Percentiles rank a stretch among this genome's conserved stretches.
Conservation (phyloP, 805 yeast genomes). For the Ogataea nonfermentans region DNA sequence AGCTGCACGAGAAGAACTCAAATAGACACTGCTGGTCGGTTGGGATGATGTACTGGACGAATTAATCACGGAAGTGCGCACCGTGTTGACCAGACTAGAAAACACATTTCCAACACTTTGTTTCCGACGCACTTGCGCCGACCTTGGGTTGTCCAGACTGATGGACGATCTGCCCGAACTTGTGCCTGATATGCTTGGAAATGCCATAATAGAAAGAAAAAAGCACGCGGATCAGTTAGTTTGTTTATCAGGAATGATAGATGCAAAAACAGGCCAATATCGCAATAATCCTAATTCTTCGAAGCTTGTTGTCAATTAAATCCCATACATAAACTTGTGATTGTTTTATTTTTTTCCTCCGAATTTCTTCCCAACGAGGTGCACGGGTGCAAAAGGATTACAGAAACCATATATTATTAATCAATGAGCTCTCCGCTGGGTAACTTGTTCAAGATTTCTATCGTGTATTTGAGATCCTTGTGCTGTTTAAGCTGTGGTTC, state of each 20-base stretch:
- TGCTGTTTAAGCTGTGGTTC: constrained; percentile 73
- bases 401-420: constrained; percentile 5
- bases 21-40: constrained; percentile 2
- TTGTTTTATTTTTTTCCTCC: constrained; percentile 10
- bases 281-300: background rate
- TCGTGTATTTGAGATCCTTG: constrained; percentile 70
- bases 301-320: constrained; percentile 7
- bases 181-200: constrained; percentile 21
- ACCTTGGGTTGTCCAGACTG: constrained; percentile 17
- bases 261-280: background rate
- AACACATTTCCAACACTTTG: constrained; percentile 30
- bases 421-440: constrained; percentile 13
- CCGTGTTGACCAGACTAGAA: constrained; percentile 27
- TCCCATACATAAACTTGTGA: constrained; percentile 11
- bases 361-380: constrained; percentile 8
- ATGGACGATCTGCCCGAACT: constrained; percentile 24
- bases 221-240: too few relatives aligned
- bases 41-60: background rate
- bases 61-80: constrained; percentile 22
- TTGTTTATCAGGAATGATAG: background rate
- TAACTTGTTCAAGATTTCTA: constrained; percentile 30
- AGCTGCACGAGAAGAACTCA: constrained; percentile 9
- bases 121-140: constrained; percentile 25
- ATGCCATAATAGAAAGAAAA: constrained; percentile 14
- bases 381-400: constrained; percentile 10